Base-by-base conservation (phyloP, 2,329 filamentous ascomycete genomes). In the Ceratocystis diversiconidia region DNA sequence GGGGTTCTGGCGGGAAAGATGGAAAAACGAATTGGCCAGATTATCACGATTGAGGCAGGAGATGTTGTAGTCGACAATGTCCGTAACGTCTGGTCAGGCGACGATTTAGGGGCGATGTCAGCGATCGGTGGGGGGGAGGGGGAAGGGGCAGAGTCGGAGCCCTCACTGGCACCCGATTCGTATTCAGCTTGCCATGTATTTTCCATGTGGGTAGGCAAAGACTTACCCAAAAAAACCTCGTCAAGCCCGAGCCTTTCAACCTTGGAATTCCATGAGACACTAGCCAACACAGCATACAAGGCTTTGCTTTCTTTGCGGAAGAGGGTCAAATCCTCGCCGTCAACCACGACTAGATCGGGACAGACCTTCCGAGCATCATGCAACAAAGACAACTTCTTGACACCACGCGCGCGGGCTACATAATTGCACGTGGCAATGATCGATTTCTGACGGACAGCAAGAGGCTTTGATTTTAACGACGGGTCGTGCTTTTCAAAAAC, bases 391-490 rank as follows among this genome's bases (percentile, higher is more conserved):
- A 97, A 80, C 77, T 99, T 97, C 74, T 82, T 79, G 64, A 92
- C 80, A 64, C 84, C 85, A n/a, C 76, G 81, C 63, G 84, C 78
- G 44, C 92, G 85, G 25, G 92, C 92, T 73, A 89, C 89, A 74
- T 97, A 97, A 76, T 97, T 97, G 80, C 90, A 95, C 3, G 91
- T 95, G 25, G 92, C 90, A 50, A 94, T 80, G 65, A 96, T 96
- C 73, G 91, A 89, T 76, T 96, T 96, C 75, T 96, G 92, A 74
- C 92, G 89, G 67, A 96, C 85, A 44, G 90, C 92, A 43, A 97
- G 78, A 5, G 91, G 90, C 19, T 88, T 76, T 1, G 81, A 79
- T 72, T 85, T 90, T 66, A 96, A 78, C 1, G 80, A 78, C 0
- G 91, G 90, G 69, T 88, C 85, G 72, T 88, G 87, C 69, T 87